A percentile compares a stretch with the other conserved stretches of the same genome.
phyloP scores from a whole-genome alignment of 345 rosid genomes.

The Citrus glauca region DNA sequence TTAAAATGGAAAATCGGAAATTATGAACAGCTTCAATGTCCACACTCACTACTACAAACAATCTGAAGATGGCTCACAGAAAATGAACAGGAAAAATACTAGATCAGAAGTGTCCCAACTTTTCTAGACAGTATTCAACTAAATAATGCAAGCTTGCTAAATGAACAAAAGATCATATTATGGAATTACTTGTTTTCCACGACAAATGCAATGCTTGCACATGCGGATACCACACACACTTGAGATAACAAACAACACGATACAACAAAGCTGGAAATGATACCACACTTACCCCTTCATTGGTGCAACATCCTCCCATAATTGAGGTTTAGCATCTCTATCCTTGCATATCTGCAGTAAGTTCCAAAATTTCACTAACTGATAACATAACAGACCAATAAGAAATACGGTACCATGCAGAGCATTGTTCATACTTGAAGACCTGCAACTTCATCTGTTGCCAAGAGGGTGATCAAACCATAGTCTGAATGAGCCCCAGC shows the following conservation, averaged over 20 bases:
- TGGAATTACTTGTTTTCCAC: background rate
- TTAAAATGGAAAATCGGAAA: background rate
- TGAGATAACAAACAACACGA: background rate
- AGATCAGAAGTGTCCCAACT: background rate
- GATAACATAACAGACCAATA: background rate
- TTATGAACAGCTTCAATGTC: background rate
- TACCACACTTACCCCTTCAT: conserved; percentile 59
- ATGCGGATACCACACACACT: background rate
- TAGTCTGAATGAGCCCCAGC: conserved; percentile 93
- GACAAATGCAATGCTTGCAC: background rate
- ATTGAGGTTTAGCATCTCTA: conserved; percentile 60
- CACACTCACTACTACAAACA: background rate
- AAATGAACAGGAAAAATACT: background rate
- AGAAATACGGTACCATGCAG: background rate
- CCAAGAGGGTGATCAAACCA: conserved; percentile 83
- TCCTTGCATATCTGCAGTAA: conserved; percentile 75
- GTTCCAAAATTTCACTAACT: background rate
- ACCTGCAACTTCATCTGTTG: conserved; percentile 70
- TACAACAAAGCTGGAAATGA: background rate
- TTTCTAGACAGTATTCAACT: background rate
- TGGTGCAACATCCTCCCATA: conserved; percentile 80
- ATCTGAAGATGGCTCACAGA: background rate
- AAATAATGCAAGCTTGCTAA: background rate
- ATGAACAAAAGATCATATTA: background rate
- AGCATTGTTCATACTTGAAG: conserved; percentile 56